phyloP scores from a whole-genome alignment of 1,284 basidiomycete genomes.

The Moniliophthora roreri region DNA sequence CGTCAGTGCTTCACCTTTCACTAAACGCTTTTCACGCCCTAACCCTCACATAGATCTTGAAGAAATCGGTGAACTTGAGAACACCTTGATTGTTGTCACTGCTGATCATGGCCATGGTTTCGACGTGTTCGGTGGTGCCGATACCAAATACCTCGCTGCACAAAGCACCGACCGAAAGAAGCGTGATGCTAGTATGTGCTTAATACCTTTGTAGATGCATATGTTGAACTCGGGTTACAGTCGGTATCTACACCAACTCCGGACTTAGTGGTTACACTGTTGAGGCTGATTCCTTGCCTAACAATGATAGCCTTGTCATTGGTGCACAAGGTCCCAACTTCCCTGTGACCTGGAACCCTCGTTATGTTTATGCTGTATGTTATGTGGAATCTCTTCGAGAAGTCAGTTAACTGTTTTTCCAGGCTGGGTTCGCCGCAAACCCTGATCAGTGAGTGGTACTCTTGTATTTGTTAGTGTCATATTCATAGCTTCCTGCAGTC shows the following conservation, averaged over 20 bases:
- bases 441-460: conserved; percentile 34
- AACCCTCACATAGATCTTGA: conserved; percentile 30
- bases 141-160: conserved; percentile 39
- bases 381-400: background rate
- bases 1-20: conserved; percentile 26
- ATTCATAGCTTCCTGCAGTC: conserved; percentile 21
- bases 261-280: conserved; percentile 40
- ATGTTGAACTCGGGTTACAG: no score
- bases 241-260: conserved; percentile 36
- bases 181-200: conserved; percentile 29
- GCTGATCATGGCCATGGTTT: conserved; percentile 44
- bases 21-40: background rate
- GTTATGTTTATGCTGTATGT: conserved; percentile 37
- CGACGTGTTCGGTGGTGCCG: conserved; percentile 42
- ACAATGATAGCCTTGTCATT: conserved; percentile 34
- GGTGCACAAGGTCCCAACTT: conserved; percentile 40
- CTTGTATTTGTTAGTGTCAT: background rate
- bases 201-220: no score
- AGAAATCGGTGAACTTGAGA: conserved; percentile 37
- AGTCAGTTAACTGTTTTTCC: background rate
- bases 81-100: conserved; percentile 41
- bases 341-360: conserved; percentile 43
- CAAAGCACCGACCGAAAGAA: conserved; percentile 36
- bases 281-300: conserved; percentile 31
- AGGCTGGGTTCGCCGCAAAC: conserved; percentile 38